These are phyloP conservation scores for Malassezia cuniculi DNA, from an alignment of 1,284 basidiomycete genomes.

Conservation along the genomic window DNA sequence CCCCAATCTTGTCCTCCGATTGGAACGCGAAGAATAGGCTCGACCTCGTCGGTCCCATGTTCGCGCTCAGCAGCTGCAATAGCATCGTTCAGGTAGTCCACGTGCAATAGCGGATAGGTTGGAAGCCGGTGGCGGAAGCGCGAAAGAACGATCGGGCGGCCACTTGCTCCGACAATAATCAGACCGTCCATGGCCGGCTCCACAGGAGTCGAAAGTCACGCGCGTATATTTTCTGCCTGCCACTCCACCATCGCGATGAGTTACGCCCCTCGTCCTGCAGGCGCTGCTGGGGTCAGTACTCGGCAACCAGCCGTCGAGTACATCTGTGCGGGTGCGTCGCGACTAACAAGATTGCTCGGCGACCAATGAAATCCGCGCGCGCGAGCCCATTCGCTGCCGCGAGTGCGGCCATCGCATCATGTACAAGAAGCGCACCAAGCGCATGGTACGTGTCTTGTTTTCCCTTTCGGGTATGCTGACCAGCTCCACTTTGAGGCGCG, in stretches of 20 bases:
- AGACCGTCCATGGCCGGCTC: conserved; percentile 58
- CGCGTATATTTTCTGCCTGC: not conserved
- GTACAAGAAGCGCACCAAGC: conserved; percentile 93
- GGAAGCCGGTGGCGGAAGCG: conserved; percentile 68
- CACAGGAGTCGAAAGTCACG: too few species aligned
- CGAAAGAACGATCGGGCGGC: conserved; percentile 79
- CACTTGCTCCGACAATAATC: conserved; percentile 68
- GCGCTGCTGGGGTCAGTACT: conserved; percentile 15
- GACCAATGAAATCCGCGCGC: conserved; percentile 79
- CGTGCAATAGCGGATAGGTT: conserved; percentile 69
- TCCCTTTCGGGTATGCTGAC: not conserved
- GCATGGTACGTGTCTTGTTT: conserved; percentile 57
- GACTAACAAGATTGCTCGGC: conserved; percentile 67
- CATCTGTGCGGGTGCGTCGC: conserved; percentile 67
- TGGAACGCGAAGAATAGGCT: conserved; percentile 10
- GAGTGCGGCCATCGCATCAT: conserved; percentile 97
- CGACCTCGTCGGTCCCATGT: too few species aligned
- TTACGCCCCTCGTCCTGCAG: conserved; percentile 13
- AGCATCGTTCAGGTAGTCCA: conserved; percentile 60
- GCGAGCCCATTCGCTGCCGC: conserved; percentile 87
- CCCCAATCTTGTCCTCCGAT: not conserved
- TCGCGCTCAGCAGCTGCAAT: conserved; percentile 5
- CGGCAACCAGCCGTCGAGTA: conserved; percentile 52
- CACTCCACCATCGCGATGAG: conserved; percentile 6
- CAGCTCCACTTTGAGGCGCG: conserved; percentile 23